Evolutionary conservation across 192 early-diverging fungal genomes (phyloP).

Genomic region (Phycomyces nitens): DNA sequence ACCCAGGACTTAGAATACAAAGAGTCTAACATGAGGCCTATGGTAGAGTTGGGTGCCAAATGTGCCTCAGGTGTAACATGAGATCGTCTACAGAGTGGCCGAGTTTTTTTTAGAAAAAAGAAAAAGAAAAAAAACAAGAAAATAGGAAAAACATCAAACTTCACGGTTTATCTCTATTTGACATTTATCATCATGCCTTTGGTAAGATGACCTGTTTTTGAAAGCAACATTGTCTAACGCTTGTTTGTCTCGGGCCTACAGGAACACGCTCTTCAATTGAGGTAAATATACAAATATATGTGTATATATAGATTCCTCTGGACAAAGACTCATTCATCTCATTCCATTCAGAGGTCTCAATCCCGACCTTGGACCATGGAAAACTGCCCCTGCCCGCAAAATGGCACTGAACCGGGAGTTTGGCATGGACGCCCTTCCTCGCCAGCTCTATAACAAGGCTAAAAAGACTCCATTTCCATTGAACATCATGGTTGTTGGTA

Average conservation of each 20-base stretch:
- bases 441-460: constrained; percentile 62
- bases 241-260: constrained; percentile 15
- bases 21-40: not conserved
- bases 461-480: constrained; percentile 77
- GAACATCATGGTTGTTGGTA: constrained; percentile 95
- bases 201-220: constrained; percentile 15
- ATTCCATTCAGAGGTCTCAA: constrained; percentile 44
- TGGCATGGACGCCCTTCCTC: constrained; percentile 70
- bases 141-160: not conserved
- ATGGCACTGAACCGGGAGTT: constrained; percentile 51
- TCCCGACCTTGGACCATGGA: constrained; percentile 85
- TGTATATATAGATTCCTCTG: not conserved
- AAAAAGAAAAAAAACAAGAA: not conserved
- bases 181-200: constrained; percentile 29
- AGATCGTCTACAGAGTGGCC: not conserved
- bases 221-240: not conserved
- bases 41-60: not conserved
- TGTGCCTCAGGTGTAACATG: constrained; percentile 1
- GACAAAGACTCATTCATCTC: not conserved
- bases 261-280: constrained; percentile 58
- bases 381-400: constrained; percentile 62
- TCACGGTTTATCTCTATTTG: not conserved
- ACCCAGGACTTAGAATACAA: too few species aligned
- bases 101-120: too few species aligned
- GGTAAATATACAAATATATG: constrained; percentile 40